Base-by-base conservation (phyloP, 139 green algal genomes). In the Tetradesmus obliquus region DNA sequence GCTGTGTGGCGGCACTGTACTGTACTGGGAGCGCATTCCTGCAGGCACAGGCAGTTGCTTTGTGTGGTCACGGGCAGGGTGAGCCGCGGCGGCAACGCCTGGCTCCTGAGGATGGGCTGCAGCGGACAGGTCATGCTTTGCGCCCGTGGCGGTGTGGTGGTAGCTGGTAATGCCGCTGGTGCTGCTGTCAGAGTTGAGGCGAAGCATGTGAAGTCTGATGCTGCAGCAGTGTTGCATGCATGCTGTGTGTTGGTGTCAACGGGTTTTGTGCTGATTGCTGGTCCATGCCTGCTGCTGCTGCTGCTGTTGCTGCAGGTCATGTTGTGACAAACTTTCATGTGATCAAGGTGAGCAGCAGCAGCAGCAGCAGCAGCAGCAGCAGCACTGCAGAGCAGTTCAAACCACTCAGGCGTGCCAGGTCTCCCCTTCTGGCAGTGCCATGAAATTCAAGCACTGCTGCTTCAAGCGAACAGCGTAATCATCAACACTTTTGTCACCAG, bases 311-410 rank as follows among this genome's bases (percentile, higher is more conserved):
- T 83, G 86, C 69, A 90, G 88, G 89, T 32, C 94, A 96, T 93
- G 94, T 98, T 24, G 94, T 98, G 5, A 98, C 96, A 51, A 98
- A 98, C 91, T 98, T 94, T 88, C 97, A 98, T 89, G 94, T 96
- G 9, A 94, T 96, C 10, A 72, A 92, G 55, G 90, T 88, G 22
- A 76, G 66, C 66, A 76, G 15, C 66, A 76, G 66, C 66, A 76
- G 10, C 66, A 24, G 66, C 66, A 76, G 17, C 17, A 24, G 15
- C 15, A 6, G 66, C 57, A 66, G 57, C 1, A 1, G 57, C 57
- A 66, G 57, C 57, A 62, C 5, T 62, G 57, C 57, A 62, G 5
- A 62, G 57, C 57, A 66, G 32, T 45, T 45, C 32, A 45, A 45
- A 45, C 32, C 32, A 45, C 32, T 45, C 32, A 45, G 32, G 32